A percentile compares a stretch with the other conserved stretches of the same genome.
Evolutionary conservation across 1,139 yeast genomes (phyloP).

Genomic region (Kurtzmaniella quercitrusa): DNA sequence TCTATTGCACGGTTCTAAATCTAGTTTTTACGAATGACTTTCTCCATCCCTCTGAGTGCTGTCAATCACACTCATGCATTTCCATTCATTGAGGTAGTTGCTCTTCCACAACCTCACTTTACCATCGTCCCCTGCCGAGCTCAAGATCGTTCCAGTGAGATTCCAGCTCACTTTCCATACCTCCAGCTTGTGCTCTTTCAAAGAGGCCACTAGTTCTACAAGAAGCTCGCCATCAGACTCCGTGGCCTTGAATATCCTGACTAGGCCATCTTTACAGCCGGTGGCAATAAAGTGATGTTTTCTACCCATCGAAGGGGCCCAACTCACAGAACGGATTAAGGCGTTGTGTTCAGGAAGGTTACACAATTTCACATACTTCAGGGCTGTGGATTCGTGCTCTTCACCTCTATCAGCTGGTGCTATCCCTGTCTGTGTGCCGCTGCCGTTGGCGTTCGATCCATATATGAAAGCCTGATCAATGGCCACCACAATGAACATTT

Average conservation of each 20-base stretch:
- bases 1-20: neutral
- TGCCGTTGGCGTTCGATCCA: slow-evolving; percentile 36
- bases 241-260: slow-evolving; percentile 73
- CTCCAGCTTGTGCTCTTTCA: slow-evolving; percentile 77
- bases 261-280: slow-evolving; percentile 91
- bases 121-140: slow-evolving; percentile 96
- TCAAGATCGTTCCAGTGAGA: slow-evolving; percentile 83
- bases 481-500: slow-evolving; percentile 80
- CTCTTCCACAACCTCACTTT: slow-evolving; percentile 89
- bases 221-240: slow-evolving; percentile 35
- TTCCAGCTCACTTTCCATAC: slow-evolving; percentile 98
- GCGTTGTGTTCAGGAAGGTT: slow-evolving; percentile 76
- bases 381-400: slow-evolving; percentile 11
- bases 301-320: slow-evolving; percentile 98
- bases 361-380: slow-evolving; percentile 31
- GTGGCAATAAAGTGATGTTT: slow-evolving; percentile 87
- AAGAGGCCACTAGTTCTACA: slow-evolving; percentile 34
- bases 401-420: slow-evolving; percentile 8
- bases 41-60: slow-evolving; percentile 43
- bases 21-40: neutral
- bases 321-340: slow-evolving; percentile 79
- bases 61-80: slow-evolving; percentile 84
- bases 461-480: slow-evolving; percentile 83
- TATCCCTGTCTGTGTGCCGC: neutral
- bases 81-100: slow-evolving; percentile 79